These are phyloP conservation scores for Lactifluus volemus DNA, from an alignment of 768 basidiomycete genomes.

Conservation along the genomic window DNA sequence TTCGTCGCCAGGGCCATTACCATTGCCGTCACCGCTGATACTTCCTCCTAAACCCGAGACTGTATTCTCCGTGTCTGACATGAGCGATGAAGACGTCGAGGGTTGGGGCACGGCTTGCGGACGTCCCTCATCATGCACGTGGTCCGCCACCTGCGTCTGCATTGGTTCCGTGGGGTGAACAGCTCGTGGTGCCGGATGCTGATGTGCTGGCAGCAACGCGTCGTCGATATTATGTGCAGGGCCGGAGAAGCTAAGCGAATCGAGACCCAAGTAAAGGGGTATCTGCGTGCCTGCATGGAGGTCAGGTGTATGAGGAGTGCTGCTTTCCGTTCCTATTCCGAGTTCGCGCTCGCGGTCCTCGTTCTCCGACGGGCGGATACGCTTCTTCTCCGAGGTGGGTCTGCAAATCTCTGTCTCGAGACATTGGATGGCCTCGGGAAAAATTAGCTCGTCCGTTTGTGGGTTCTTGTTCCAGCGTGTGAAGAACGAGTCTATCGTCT, in stretches of 20 bases:
- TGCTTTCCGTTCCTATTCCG: slow-evolving; percentile 30
- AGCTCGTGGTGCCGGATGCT: not conserved
- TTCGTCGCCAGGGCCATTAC: slow-evolving; percentile 27
- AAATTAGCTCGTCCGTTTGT: slow-evolving; percentile 59
- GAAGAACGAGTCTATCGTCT: slow-evolving; percentile 81
- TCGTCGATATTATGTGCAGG: slow-evolving; percentile 31
- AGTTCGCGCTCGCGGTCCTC: slow-evolving; percentile 19
- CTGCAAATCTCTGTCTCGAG: slow-evolving; percentile 79
- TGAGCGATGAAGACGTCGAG: slow-evolving; percentile 32
- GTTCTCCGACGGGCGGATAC: slow-evolving; percentile 43
- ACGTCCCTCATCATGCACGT: not conserved
- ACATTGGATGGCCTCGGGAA: slow-evolving; percentile 74
- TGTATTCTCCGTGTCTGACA: slow-evolving; percentile 39
- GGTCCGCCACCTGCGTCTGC: not conserved
- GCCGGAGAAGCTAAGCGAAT: slow-evolving; percentile 55
- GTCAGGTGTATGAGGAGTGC: slow-evolving; percentile 45
- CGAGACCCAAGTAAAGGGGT: slow-evolving; percentile 32
- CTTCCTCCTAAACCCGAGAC: slow-evolving; percentile 21
- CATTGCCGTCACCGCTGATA: not conserved
- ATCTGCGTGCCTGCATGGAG: slow-evolving; percentile 32
- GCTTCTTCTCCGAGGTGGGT: slow-evolving; percentile 61
- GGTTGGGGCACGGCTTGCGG: slow-evolving; percentile 18
- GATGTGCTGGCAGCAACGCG: not conserved
- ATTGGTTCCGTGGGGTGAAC: slow-evolving; percentile 1
- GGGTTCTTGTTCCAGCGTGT: slow-evolving; percentile 55